A percentile compares a stretch with the other conserved stretches of the same genome.
Evolutionary conservation across 2,329 filamentous ascomycete species (phyloP).

Genomic region (Fusarium equiseti): DNA sequence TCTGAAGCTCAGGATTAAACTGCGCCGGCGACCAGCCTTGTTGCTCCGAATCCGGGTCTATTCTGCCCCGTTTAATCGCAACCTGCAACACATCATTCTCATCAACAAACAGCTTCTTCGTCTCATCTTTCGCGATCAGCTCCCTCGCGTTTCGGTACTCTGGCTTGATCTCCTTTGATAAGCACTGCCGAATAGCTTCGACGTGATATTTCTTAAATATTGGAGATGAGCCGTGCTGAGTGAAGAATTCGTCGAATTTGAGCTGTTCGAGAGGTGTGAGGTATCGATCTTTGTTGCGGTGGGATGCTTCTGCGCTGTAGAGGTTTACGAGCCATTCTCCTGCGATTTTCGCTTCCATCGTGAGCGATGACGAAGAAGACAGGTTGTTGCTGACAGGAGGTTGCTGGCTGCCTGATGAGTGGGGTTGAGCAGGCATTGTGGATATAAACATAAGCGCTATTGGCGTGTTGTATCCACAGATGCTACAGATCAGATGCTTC

Average conservation of each 20-base stretch:
- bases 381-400: neutral
- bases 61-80: neutral
- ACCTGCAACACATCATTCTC: slow-evolving; percentile 19
- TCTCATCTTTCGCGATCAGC: neutral
- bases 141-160: slow-evolving; percentile 13
- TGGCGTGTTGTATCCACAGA: too few relatives aligned
- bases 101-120: neutral
- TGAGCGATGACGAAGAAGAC: neutral
- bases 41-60: neutral
- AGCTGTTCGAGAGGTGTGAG: slow-evolving; percentile 11
- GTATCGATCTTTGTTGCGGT: neutral
- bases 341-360: neutral
- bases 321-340: slow-evolving; percentile 22
- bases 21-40: neutral
- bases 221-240: neutral
- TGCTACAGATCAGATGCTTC: too few relatives aligned
- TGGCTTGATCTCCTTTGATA: neutral
- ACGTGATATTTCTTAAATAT: slow-evolving; percentile 3
- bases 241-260: slow-evolving; percentile 30
- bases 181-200: slow-evolving; percentile 1
- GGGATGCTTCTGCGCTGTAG: neutral
- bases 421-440: neutral
- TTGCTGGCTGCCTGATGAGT: neutral
- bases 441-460: slow-evolving; percentile 6
- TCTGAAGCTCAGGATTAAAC: slow-evolving; percentile 20